Evolutionary conservation across 2,329 filamentous ascomycete genomes (phyloP).

Genomic region (Penicillium sp.): DNA sequence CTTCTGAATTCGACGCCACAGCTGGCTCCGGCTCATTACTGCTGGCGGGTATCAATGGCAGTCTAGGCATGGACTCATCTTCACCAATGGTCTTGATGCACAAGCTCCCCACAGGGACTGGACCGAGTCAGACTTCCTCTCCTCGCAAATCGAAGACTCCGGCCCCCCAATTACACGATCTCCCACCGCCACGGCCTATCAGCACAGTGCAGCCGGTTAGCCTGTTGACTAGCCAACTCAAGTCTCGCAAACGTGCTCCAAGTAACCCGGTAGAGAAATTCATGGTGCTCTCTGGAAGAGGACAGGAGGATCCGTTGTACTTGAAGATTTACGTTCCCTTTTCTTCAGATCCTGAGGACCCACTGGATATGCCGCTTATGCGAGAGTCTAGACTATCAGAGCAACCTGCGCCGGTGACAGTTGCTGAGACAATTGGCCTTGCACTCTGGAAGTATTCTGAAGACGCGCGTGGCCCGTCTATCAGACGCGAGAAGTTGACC

Average conservation of each 20-base stretch:
- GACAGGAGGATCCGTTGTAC: conserved; percentile 60
- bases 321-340: conserved; percentile 64
- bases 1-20: conserved; percentile 55
- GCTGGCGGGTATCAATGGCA: conserved; percentile 48
- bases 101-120: conserved; percentile 35
- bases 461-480: conserved; percentile 54
- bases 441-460: conserved; percentile 62
- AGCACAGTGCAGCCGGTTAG: conserved; percentile 58
- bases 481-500: conserved; percentile 53
- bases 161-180: conserved; percentile 53
- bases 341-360: conserved; percentile 54
- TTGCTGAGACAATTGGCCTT: conserved; percentile 63
- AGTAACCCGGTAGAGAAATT: conserved; percentile 63
- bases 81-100: conserved; percentile 48
- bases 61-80: conserved; percentile 46
- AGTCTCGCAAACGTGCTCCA: conserved; percentile 55
- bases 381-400: conserved; percentile 55
- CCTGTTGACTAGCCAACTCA: conserved; percentile 57
- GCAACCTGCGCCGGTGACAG: conserved; percentile 50
- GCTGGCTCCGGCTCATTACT: conserved; percentile 56
- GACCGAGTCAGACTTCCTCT: conserved; percentile 41
- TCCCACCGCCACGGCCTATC: conserved; percentile 62
- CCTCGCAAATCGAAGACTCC: conserved; percentile 52
- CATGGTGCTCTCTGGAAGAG: conserved; percentile 59
- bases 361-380: conserved; percentile 58